Conservation (phyloP, 495 filamentous ascomycete species). For the Ascobolus immersus region DNA sequence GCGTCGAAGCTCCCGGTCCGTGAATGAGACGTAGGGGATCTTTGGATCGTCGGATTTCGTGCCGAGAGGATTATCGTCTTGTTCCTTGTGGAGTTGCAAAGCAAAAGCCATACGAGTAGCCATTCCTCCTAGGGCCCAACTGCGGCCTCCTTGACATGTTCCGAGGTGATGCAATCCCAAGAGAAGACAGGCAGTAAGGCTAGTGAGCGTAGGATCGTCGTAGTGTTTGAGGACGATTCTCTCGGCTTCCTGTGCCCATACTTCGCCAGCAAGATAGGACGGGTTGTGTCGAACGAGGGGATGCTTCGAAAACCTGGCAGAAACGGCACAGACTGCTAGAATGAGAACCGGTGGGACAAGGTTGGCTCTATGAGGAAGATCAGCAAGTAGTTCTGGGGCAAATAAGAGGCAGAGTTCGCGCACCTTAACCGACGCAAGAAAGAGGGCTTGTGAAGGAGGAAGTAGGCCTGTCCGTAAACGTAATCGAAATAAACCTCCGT, state of each 20-base stretch:
- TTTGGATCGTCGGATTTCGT: conserved; percentile 35
- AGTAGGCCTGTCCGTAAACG: conserved; percentile 85
- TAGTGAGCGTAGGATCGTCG: conserved; percentile 88
- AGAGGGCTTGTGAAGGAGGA: conserved; percentile 87
- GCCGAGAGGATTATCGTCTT: conserved; percentile 25
- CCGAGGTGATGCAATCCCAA: conserved; percentile 88
- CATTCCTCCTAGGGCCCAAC: conserved; percentile 86
- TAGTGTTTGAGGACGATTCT: conserved; percentile 65
- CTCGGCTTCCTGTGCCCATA: conserved; percentile 63
- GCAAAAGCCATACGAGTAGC: conserved; percentile 94
- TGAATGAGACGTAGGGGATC: conserved; percentile 52
- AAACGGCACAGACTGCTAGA: conserved; percentile 74
- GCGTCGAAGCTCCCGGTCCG: conserved; percentile 74
- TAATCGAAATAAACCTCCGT: conserved; percentile 91
- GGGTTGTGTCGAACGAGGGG: conserved; percentile 61
- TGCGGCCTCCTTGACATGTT: conserved; percentile 83
- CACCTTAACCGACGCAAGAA: conserved; percentile 68
- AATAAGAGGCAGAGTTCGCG: conserved; percentile 6
- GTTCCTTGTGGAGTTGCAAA: conserved; percentile 73
- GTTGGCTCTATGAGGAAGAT: conserved; percentile 20
- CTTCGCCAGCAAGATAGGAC: conserved; percentile 71
- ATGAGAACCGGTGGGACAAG: conserved; percentile 58
- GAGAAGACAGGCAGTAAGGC: conserved; percentile 64
- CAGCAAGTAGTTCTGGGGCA: background rate
- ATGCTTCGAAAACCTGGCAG: conserved; percentile 86